Evolutionary conservation across 345 rosid genomes (phyloP).

Genomic region (Eucalyptus marginata): DNA sequence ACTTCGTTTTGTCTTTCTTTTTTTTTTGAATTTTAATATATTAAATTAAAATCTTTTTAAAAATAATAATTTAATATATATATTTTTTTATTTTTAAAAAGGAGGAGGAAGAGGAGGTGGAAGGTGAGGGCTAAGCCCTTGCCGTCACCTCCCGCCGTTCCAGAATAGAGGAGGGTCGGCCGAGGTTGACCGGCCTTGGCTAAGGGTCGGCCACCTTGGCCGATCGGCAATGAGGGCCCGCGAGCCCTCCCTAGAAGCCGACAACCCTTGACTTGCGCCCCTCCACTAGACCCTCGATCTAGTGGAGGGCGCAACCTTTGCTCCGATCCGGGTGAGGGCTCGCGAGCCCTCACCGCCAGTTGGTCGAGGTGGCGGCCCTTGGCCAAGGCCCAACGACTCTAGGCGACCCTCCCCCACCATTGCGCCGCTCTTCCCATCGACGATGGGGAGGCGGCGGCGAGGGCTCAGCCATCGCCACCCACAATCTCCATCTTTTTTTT

Average conservation of each 20-base stretch:
- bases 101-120: fast-evolving
- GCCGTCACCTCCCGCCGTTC: fast-evolving
- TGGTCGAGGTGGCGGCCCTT: fast-evolving
- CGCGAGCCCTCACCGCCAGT: fast-evolving
- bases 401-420: fast-evolving
- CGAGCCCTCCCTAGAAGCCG: fast-evolving
- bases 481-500: too few species aligned
- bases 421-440: fast-evolving
- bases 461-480: fast-evolving
- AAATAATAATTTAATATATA: too few species aligned
- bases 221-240: fast-evolving
- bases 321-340: fast-evolving
- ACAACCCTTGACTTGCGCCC: too few species aligned
- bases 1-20: fast-evolving
- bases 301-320: too few species aligned
- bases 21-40: too few species aligned
- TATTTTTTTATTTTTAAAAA: too few species aligned
- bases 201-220: too few species aligned
- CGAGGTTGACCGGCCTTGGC: fast-evolving
- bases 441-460: fast-evolving
- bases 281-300: too few species aligned
- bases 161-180: fast-evolving
- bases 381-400: fast-evolving
- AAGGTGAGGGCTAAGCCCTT: fast-evolving
- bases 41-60: too few species aligned